These are phyloP conservation scores for Collybia nuda DNA, from an alignment of 768 basidiomycete species.

Conservation along the genomic window DNA sequence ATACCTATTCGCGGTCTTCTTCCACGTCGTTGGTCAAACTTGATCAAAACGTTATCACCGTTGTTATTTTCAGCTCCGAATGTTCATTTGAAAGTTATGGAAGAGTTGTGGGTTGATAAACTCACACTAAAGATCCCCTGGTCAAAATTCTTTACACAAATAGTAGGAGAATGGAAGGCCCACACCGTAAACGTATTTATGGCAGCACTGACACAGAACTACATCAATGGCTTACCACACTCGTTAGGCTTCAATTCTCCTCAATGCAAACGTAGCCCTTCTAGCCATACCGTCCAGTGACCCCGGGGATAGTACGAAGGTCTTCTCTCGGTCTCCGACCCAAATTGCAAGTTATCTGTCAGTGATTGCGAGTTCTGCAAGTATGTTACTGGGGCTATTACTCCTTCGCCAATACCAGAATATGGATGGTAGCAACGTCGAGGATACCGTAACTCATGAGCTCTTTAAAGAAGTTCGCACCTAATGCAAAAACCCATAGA, in stretches of 20 bases:
- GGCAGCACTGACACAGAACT: too few species aligned
- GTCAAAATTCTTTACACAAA: too few species aligned
- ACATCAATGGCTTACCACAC: too few species aligned
- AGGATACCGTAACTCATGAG: slow-evolving; percentile 30
- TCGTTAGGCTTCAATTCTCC: slow-evolving; percentile 43
- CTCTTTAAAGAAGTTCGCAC: too few species aligned
- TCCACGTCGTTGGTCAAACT: slow-evolving; percentile 19
- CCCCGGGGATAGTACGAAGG: slow-evolving; percentile 35
- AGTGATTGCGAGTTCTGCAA: slow-evolving; percentile 36
- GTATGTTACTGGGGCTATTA: slow-evolving; percentile 40
- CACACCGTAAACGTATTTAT: slow-evolving; percentile 41
- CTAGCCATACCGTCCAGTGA: slow-evolving; percentile 44
- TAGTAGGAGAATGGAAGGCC: slow-evolving; percentile 40
- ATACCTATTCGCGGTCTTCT: slow-evolving; percentile 24
- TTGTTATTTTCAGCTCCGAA: slow-evolving; percentile 45
- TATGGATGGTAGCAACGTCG: slow-evolving; percentile 23
- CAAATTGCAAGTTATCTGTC: slow-evolving; percentile 47
- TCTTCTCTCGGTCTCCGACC: slow-evolving; percentile 16
- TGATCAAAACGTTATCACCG: slow-evolving; percentile 34
- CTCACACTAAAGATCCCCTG: too few species aligned
- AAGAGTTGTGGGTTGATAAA: slow-evolving; percentile 47
- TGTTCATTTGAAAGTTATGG: slow-evolving; percentile 36
- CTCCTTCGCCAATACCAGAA: slow-evolving; percentile 41
- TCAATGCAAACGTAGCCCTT: slow-evolving; percentile 49
- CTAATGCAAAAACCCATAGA: too few species aligned